Percentiles rank a stretch among this genome's conserved stretches.
Evolutionary conservation across 305 asterid species (phyloP).

Genomic region (Plantago lanceolata): DNA sequence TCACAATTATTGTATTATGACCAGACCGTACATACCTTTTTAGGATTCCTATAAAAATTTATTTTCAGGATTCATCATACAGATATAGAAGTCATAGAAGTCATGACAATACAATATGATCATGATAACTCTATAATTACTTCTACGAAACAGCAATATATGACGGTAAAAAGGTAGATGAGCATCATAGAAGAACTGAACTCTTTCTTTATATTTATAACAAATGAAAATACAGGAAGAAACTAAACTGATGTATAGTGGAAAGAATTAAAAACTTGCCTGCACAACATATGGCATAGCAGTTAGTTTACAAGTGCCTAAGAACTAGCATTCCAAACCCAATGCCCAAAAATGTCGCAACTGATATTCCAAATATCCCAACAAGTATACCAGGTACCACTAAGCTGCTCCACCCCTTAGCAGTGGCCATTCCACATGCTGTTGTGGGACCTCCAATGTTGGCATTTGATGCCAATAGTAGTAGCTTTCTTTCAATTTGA

Average conservation of each 20-base stretch:
- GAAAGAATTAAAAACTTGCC: background rate
- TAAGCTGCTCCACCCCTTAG: constrained; percentile 72
- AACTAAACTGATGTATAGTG: background rate
- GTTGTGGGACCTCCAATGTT: constrained; percentile 89
- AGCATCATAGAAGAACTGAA: background rate
- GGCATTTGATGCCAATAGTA: constrained; percentile 76
- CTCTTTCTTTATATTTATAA: too few species aligned
- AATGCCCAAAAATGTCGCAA: constrained; percentile 72
- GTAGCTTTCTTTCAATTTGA: constrained; percentile 42
- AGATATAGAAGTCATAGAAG: background rate
- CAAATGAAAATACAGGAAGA: too few species aligned
- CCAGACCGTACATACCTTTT: too few species aligned
- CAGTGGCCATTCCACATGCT: constrained; percentile 80
- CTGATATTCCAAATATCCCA: constrained; percentile 70
- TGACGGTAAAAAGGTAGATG: background rate
- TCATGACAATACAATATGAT: background rate
- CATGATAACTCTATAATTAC: background rate
- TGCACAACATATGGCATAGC: background rate
- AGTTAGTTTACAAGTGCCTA: constrained; percentile 34
- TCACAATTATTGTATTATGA: too few species aligned
- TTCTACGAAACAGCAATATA: background rate
- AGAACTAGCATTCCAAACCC: constrained; percentile 59
- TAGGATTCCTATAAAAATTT: too few species aligned
- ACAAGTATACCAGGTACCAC: constrained; percentile 71
- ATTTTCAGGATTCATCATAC: too few species aligned